Evolutionary conservation across 768 basidiomycete genomes (phyloP).

Genomic region (Russula sp.): DNA sequence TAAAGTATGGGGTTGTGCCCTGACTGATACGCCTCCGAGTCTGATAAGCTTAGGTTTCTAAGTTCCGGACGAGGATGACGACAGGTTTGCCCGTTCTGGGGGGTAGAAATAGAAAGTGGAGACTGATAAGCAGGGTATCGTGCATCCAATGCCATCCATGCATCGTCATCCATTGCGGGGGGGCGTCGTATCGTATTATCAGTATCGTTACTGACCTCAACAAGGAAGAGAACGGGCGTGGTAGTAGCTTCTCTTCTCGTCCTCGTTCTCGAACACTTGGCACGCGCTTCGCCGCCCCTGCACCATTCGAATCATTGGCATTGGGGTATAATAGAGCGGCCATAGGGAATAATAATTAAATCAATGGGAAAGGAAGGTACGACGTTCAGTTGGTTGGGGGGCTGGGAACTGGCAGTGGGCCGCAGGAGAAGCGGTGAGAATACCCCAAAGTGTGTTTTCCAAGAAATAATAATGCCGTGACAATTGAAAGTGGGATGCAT

Average conservation of each 20-base stretch:
- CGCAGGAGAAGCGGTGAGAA: not conserved
- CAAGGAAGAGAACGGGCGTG: not conserved
- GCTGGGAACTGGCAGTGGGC: too few relatives aligned
- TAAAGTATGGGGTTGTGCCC: not conserved
- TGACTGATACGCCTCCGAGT: not conserved
- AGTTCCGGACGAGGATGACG: not conserved
- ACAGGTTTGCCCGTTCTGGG: conserved; percentile 5
- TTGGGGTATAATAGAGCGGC: not conserved
- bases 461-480: too few relatives aligned
- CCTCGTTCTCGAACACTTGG: not conserved
- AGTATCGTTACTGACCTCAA: not conserved
- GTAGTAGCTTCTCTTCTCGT: not conserved
- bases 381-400: not conserved
- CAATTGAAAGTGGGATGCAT: not conserved
- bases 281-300: not conserved
- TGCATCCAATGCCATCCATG: not conserved
- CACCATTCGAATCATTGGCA: too few relatives aligned
- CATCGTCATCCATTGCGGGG: not conserved
- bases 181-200: not conserved
- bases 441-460: not conserved
- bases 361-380: not conserved
- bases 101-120: not conserved
- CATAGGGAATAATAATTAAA: not conserved
- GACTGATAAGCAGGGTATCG: not conserved
- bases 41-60: not conserved